Conservation (phyloP, 176 grass and related monocot genomes). For the Aegilops speltoides region DNA sequence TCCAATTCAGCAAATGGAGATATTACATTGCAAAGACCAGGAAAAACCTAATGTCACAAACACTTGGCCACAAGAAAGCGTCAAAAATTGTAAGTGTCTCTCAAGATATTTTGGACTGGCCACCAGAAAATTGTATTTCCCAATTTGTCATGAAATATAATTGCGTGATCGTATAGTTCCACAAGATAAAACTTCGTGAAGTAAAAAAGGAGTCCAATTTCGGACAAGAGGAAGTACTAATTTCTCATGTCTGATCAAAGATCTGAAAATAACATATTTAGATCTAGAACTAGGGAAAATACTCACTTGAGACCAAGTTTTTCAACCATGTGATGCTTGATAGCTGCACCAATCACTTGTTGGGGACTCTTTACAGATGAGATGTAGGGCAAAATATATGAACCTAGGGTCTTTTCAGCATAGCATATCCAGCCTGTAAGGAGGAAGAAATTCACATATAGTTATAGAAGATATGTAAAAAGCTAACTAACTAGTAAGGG, state of each 20-base stretch:
- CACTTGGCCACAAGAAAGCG: background rate
- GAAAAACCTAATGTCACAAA: background rate
- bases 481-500: background rate
- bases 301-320: conserved; percentile 75
- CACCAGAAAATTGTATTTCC: background rate
- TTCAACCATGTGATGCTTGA: conserved; percentile 78
- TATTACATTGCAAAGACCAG: background rate
- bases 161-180: background rate
- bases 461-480: background rate
- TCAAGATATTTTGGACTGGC: background rate
- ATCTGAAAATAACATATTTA: conserved; percentile 20
- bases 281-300: conserved; percentile 18
- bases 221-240: background rate
- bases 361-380: conserved; percentile 99
- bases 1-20: background rate
- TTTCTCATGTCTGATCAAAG: background rate
- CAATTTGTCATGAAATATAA: background rate
- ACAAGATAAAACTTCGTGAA: background rate
- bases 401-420: conserved; percentile 98
- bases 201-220: background rate
- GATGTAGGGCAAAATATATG: conserved; percentile 91
- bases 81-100: background rate
- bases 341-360: conserved; percentile 80
- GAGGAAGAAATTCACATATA: conserved; percentile 1
- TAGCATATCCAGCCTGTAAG: conserved; percentile 95